Base-by-base conservation (phyloP, 208 protist genomes). In the Porcisia deanei region DNA sequence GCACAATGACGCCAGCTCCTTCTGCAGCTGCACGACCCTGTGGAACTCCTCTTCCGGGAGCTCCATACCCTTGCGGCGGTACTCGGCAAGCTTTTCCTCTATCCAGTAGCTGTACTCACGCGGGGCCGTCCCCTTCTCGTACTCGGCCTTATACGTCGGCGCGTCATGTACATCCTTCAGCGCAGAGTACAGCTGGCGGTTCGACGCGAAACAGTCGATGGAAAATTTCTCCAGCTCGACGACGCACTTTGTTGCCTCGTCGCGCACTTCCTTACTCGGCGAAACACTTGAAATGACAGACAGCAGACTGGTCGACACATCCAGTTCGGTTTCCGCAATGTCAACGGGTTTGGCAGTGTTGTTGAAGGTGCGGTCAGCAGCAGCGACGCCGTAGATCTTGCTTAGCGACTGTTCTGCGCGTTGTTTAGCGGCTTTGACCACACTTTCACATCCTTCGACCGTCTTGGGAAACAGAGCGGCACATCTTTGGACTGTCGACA, bases 31-130 rank as follows among this genome's bases (percentile, higher is more conserved):
- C 61, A 91, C 75, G 60, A 91, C 90, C 53, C 88, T 71, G 67
- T 87, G 69, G 73, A 95, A 93, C 53, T 88, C 73, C 22, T 63
- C 81, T 41, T 91, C 85, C 16, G 89, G 84, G 54, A 95, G 85
- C 45, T 92, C 88, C 86, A 95, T 86, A 69, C 91, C 91, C 67
- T 82, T 88, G 79, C 88, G 80, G 67, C 77, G 65, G 74, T 86
- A 97, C 64, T 89, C 81, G 20, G 73, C 82, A 43, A 97, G 77
- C 76, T 88, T 53, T 55, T 94, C 91, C 37, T 88, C 60, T 58
- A 95, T 69, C 83, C 89, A 97, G 77, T 94, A 97, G 47, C 61
- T 72, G 71, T 91, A 93, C 75, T 95, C 89, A 20, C 67, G 47
- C 69, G 57, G 58, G 52, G 80, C 78, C 47, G 59, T 64, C 43